Percentiles rank a stretch among this genome's conserved stretches.
phyloP scores from a whole-genome alignment of 208 protist genomes.

The Angomonas ambiguus region DNA sequence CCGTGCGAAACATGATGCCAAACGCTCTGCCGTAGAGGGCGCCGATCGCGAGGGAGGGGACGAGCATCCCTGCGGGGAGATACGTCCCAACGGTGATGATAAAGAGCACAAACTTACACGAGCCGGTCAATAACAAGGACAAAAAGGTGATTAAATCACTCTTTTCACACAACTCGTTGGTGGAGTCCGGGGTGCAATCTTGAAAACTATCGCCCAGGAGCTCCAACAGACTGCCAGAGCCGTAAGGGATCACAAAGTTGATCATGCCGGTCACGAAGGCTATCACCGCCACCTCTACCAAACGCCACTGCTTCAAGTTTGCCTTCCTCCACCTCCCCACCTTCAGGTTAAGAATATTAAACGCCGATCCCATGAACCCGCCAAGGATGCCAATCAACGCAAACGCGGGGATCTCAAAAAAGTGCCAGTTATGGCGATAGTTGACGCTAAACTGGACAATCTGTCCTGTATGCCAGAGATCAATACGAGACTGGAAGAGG shows the following conservation, averaged over 20 bases:
- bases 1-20: constrained; percentile 49
- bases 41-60: constrained; percentile 91
- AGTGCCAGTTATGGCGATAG: constrained; percentile 78
- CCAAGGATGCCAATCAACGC: constrained; percentile 58
- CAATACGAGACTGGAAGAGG: constrained; percentile 64
- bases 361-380: constrained; percentile 60
- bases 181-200: constrained; percentile 53
- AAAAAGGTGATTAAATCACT: constrained; percentile 40
- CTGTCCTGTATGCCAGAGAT: constrained; percentile 66
- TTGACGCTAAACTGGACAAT: constrained; percentile 85
- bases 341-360: constrained; percentile 62
- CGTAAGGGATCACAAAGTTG: constrained; percentile 68
- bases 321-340: constrained; percentile 45
- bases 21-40: constrained; percentile 70
- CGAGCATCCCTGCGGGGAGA: constrained; percentile 89
- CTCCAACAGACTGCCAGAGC: constrained; percentile 52
- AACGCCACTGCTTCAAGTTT: constrained; percentile 57
- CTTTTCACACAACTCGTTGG: constrained; percentile 46
- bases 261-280: constrained; percentile 46
- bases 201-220: constrained; percentile 69
- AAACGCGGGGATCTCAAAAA: constrained; percentile 76
- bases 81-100: constrained; percentile 61
- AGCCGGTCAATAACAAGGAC: constrained; percentile 50
- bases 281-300: constrained; percentile 57
- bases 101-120: constrained; percentile 49